These are phyloP conservation scores for Fusarium nodosum DNA, from an alignment of 2,329 filamentous ascomycete genomes.

Conservation along the genomic window DNA sequence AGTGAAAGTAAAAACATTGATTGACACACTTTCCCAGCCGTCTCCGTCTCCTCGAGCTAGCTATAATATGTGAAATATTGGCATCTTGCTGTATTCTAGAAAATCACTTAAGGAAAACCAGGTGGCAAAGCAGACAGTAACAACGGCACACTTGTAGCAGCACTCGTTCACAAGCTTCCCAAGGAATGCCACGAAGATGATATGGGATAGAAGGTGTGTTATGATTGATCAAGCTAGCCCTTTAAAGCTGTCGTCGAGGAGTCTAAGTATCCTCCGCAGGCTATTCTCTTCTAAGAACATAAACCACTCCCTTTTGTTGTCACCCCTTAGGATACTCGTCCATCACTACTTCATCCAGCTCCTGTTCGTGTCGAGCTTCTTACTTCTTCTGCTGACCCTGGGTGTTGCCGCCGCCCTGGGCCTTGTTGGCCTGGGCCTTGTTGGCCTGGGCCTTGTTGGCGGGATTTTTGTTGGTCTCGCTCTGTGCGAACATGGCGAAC, in stretches of 20 bases:
- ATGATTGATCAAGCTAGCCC: conserved; percentile 6
- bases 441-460: background rate
- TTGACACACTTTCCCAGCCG: background rate
- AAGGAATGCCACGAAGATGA: background rate
- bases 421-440: background rate
- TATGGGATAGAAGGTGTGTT: background rate
- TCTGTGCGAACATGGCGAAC: conserved; percentile 24
- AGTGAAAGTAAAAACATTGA: conserved; percentile 2
- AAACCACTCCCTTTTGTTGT: background rate
- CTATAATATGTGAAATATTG: background rate
- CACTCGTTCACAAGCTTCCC: background rate
- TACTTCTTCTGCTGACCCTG: conserved; percentile 26
- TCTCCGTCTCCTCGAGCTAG: background rate
- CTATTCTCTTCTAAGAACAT: background rate
- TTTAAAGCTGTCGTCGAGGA: background rate
- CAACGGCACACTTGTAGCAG: background rate
- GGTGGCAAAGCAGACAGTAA: background rate
- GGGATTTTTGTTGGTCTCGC: conserved; percentile 1
- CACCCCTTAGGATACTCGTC: background rate
- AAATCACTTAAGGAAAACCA: background rate
- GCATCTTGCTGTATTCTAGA: background rate
- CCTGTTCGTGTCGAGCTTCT: background rate
- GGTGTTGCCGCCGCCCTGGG: background rate
- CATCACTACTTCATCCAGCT: background rate
- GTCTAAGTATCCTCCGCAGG: background rate